Conservation (phyloP, 495 filamentous ascomycete genomes). For the Neurospora sp. region DNA sequence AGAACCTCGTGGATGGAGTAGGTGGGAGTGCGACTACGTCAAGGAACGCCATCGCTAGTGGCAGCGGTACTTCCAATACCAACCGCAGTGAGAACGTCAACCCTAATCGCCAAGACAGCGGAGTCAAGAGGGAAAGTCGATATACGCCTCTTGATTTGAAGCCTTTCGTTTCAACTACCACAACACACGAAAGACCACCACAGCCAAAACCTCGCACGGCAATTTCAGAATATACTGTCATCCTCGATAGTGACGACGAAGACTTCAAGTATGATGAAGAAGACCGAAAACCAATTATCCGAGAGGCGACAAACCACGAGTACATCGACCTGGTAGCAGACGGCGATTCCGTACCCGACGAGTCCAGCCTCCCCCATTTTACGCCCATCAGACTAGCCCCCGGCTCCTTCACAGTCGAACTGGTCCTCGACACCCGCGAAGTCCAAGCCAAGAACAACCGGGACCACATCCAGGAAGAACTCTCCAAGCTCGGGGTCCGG, state of each 20-base stretch:
- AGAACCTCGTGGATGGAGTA: background rate
- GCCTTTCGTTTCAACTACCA: background rate
- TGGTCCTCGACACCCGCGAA: constrained; percentile 71
- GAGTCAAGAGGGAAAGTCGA: background rate
- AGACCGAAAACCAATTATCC: background rate
- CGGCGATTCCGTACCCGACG: constrained; percentile 22
- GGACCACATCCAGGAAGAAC: constrained; percentile 67
- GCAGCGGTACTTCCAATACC: background rate
- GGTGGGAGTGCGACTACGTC: too few relatives aligned
- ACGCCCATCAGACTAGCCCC: constrained; percentile 51
- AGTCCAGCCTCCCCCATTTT: constrained; percentile 39
- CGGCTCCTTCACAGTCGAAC: constrained; percentile 58
- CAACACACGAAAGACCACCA: background rate
- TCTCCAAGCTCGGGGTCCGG: constrained; percentile 54
- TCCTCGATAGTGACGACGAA: constrained; percentile 2
- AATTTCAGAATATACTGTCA: background rate
- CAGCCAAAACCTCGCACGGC: background rate
- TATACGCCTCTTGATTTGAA: background rate
- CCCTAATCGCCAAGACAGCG: background rate
- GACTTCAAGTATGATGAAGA: constrained; percentile 7
- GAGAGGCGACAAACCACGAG: background rate
- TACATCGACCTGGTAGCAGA: constrained; percentile 33
- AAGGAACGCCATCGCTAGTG: background rate
- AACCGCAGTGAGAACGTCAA: background rate
- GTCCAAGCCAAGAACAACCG: constrained; percentile 66